These are phyloP conservation scores for Sporisorium sorghi DNA, from an alignment of 1,284 basidiomycete genomes.

Conservation along the genomic window DNA sequence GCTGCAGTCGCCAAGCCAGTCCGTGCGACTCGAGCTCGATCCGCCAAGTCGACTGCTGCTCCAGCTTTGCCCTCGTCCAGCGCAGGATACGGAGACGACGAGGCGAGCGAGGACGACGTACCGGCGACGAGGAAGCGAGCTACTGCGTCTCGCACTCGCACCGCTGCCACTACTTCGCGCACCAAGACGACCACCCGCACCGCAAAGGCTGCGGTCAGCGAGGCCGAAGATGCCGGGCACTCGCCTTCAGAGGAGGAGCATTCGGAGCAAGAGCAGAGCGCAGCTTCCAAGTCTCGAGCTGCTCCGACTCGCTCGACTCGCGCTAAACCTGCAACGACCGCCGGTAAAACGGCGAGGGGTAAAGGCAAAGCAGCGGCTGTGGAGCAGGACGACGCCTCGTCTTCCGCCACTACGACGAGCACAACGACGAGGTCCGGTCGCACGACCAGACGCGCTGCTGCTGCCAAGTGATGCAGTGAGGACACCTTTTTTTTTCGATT, in stretches of 20 bases:
- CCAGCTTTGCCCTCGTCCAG: conserved; percentile 26
- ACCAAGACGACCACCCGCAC: conserved; percentile 6
- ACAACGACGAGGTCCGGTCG: conserved; percentile 29
- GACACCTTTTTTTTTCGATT: not conserved
- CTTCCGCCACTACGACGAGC: conserved; percentile 18
- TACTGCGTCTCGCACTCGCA: conserved; percentile 4
- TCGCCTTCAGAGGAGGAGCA: not conserved
- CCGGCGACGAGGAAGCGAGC: conserved; percentile 10
- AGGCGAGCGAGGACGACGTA: conserved; percentile 33
- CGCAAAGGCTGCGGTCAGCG: not conserved
- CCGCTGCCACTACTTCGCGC: conserved; percentile 7
- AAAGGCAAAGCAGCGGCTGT: conserved; percentile 3
- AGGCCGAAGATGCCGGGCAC: not conserved
- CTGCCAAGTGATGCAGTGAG: conserved; percentile 20
- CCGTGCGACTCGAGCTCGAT: conserved; percentile 11
- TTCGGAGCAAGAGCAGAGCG: conserved; percentile 8
- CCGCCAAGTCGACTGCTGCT: conserved; percentile 6
- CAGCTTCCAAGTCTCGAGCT: conserved; percentile 14
- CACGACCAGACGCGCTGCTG: conserved; percentile 15
- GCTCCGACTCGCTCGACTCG: conserved; percentile 14
- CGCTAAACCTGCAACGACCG: conserved; percentile 15
- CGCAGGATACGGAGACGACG: conserved; percentile 39
- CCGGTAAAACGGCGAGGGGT: conserved; percentile 10
- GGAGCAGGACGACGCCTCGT: conserved; percentile 5
- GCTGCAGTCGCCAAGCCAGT: conserved; percentile 10